Percentiles rank a stretch among this genome's conserved stretches.
These are phyloP conservation scores for Isatis tinctoria DNA, from an alignment of 345 rosid species.

Conservation along the genomic window DNA sequence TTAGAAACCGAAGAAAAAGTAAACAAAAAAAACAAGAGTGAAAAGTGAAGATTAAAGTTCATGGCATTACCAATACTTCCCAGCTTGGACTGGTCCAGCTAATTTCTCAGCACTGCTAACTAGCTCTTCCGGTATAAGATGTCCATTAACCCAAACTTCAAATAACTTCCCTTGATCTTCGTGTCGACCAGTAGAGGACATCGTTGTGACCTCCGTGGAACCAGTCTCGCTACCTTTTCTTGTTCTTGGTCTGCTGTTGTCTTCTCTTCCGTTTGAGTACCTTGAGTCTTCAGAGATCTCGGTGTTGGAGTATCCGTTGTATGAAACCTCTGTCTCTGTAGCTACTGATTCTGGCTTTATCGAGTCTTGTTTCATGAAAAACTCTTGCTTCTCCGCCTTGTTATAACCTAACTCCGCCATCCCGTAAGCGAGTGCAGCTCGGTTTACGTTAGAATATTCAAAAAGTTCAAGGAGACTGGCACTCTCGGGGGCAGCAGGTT, in stretches of 20 bases:
- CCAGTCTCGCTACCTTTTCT: slow-evolving; percentile 39
- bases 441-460: slow-evolving; percentile 32
- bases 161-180: slow-evolving; percentile 23
- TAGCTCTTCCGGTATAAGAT: slow-evolving; percentile 40
- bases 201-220: slow-evolving; percentile 39
- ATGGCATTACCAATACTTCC: slow-evolving; percentile 57
- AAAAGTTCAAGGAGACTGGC: slow-evolving; percentile 32
- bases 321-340: slow-evolving; percentile 49
- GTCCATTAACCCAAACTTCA: slow-evolving; percentile 57
- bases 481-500: slow-evolving; percentile 6
- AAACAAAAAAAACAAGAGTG: neutral
- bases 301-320: slow-evolving; percentile 36
- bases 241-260: slow-evolving; percentile 33
- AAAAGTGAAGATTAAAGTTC: neutral
- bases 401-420: slow-evolving; percentile 27
- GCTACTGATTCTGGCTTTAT: slow-evolving; percentile 35
- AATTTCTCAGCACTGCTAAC: slow-evolving; percentile 55
- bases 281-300: slow-evolving; percentile 43
- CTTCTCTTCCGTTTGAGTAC: slow-evolving; percentile 40
- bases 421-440: slow-evolving; percentile 34
- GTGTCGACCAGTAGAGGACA: slow-evolving; percentile 36
- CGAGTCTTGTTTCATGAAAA: slow-evolving; percentile 34
- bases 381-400: slow-evolving; percentile 29
- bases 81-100: slow-evolving; percentile 69
- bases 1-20: neutral